A percentile compares a stretch with the other conserved stretches of the same genome.
phyloP scores from a whole-genome alignment of 2,329 filamentous ascomycete species.

The Colletotrichum gloeosporioides region DNA sequence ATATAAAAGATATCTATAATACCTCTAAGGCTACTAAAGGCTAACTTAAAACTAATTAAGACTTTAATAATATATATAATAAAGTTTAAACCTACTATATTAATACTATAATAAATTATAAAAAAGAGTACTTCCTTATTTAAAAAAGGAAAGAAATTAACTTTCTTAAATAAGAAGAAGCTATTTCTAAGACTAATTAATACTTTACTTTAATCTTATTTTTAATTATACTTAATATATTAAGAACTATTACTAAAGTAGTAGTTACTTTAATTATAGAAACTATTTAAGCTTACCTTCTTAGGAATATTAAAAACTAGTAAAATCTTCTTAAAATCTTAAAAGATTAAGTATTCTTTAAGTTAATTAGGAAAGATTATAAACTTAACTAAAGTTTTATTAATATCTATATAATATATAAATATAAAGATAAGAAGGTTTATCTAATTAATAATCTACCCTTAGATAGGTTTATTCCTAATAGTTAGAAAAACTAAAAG shows the following conservation, averaged over 20 bases:
- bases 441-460: neutral
- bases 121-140: neutral
- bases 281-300: neutral
- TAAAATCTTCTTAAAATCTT: rapidly evolving
- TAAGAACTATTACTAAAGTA: neutral
- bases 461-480: neutral
- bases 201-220: neutral
- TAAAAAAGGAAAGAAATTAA: neutral
- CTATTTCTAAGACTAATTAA: neutral
- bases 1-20: neutral
- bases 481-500: neutral
- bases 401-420: neutral
- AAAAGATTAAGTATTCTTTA: neutral
- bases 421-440: neutral
- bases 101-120: neutral
- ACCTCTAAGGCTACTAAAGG: neutral
- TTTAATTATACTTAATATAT: neutral
- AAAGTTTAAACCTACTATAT: neutral
- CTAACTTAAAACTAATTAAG: neutral
- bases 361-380: neutral
- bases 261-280: neutral
- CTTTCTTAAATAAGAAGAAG: neutral
- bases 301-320: neutral
- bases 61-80: neutral
- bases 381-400: neutral